Conservation (phyloP, 371 early-diverging fungal species). For the Haplosporangium sp. region DNA sequence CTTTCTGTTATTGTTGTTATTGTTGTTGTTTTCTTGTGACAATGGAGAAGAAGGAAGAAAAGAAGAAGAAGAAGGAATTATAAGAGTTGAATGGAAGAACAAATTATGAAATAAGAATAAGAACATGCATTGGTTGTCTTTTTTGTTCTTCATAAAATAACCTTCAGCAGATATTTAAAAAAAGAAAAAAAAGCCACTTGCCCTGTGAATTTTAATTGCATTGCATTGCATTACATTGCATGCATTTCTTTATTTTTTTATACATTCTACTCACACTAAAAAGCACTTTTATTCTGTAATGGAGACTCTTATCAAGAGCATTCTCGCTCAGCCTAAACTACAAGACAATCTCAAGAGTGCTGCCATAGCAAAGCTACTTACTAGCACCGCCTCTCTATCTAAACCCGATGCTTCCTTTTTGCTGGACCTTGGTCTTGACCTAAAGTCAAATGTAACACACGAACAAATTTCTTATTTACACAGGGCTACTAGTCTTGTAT, state of each 20-base stretch:
- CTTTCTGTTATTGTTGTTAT: too few relatives aligned
- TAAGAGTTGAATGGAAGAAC: too few relatives aligned
- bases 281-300: slow-evolving; percentile 5
- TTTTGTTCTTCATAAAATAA: too few relatives aligned
- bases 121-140: too few relatives aligned
- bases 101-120: too few relatives aligned
- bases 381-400: neutral
- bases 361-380: slow-evolving; percentile 20
- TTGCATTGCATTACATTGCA: neutral
- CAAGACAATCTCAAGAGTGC: slow-evolving; percentile 24
- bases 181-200: neutral
- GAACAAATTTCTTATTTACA: neutral
- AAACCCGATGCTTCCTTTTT: slow-evolving; percentile 26
- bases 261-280: neutral
- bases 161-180: too few relatives aligned
- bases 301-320: slow-evolving; percentile 44
- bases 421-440: slow-evolving; percentile 32
- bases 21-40: neutral
- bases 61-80: neutral
- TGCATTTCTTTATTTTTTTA: neutral
- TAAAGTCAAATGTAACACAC: slow-evolving; percentile 25
- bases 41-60: neutral
- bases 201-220: neutral
- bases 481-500: too few relatives aligned
- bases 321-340: slow-evolving; percentile 26